Evolutionary conservation across 2,329 filamentous ascomycete genomes (phyloP).

Genomic region (Venturia asperata): DNA sequence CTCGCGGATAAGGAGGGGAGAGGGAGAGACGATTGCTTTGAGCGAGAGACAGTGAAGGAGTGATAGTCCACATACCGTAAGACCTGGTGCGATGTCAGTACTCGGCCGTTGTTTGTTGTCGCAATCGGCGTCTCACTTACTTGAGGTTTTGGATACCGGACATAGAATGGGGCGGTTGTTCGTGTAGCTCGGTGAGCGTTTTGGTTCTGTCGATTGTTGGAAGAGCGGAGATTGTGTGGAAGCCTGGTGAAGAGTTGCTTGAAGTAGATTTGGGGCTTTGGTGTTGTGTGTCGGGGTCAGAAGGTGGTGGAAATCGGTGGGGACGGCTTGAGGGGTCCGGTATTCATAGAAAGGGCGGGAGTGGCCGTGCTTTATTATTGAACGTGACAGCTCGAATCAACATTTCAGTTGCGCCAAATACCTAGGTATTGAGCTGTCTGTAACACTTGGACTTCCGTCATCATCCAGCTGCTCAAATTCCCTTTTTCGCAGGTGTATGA

Average conservation of each 20-base stretch:
- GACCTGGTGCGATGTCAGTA: constrained; percentile 13
- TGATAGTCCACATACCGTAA: constrained; percentile 13
- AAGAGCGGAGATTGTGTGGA: constrained; percentile 1
- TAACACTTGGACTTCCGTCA: background rate
- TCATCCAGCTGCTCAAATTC: background rate
- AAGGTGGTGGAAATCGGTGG: background rate
- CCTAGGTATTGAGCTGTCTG: background rate
- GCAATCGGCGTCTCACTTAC: constrained; percentile 15
- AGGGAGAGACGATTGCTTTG: background rate
- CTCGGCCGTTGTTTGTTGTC: constrained; percentile 5
- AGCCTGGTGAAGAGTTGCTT: background rate
- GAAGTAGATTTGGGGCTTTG: background rate
- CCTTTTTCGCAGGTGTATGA: background rate
- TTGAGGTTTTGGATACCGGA: constrained; percentile 20
- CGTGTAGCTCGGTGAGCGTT: constrained; percentile 15
- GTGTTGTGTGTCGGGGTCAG: background rate
- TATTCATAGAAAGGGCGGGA: background rate
- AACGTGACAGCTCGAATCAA: constrained; percentile 3
- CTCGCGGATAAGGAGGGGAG: background rate
- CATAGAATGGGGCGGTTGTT: constrained; percentile 14
- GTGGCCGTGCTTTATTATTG: background rate
- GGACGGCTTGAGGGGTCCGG: background rate
- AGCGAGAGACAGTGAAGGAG: background rate
- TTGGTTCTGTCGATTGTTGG: background rate
- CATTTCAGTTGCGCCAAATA: background rate